These are phyloP conservation scores for Fragaria iinumae DNA, from an alignment of 306 rosid genomes.

Conservation along the genomic window DNA sequence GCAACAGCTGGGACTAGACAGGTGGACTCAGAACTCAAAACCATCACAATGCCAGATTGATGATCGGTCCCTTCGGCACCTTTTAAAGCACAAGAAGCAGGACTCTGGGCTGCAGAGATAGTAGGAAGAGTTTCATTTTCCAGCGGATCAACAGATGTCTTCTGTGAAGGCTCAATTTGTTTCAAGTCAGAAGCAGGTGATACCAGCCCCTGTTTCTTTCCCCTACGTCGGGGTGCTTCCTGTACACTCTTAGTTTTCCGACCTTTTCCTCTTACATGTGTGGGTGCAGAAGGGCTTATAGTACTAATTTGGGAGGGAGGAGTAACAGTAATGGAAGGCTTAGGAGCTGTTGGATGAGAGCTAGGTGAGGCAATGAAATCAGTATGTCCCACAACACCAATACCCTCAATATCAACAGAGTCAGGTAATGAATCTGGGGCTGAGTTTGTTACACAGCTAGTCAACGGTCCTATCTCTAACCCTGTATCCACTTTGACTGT, in stretches of 20 bases:
- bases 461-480: conserved; percentile 39
- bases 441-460: conserved; percentile 40
- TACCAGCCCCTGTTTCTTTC: conserved; percentile 57
- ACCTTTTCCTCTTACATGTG: conserved; percentile 64
- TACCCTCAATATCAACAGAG: conserved; percentile 36
- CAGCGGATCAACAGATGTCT: conserved; percentile 37
- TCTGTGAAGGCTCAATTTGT: conserved; percentile 47
- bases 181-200: conserved; percentile 53
- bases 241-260: conserved; percentile 57
- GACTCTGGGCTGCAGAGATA: conserved; percentile 33
- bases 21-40: conserved; percentile 46
- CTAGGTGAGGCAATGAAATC: conserved; percentile 39
- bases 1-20: conserved; percentile 42
- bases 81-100: conserved; percentile 39
- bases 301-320: conserved; percentile 37
- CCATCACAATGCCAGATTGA: conserved; percentile 35
- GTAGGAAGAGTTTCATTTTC: conserved; percentile 42
- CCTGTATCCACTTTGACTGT: conserved; percentile 42
- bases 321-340: conserved; percentile 35
- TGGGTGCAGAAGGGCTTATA: conserved; percentile 41
- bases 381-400: conserved; percentile 29
- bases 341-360: conserved; percentile 37
- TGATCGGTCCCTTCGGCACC: conserved; percentile 31
- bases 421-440: conserved; percentile 41
- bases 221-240: conserved; percentile 70